Base-by-base conservation (phyloP, 768 basidiomycete species). In the Xerocomellus amylosporus region DNA sequence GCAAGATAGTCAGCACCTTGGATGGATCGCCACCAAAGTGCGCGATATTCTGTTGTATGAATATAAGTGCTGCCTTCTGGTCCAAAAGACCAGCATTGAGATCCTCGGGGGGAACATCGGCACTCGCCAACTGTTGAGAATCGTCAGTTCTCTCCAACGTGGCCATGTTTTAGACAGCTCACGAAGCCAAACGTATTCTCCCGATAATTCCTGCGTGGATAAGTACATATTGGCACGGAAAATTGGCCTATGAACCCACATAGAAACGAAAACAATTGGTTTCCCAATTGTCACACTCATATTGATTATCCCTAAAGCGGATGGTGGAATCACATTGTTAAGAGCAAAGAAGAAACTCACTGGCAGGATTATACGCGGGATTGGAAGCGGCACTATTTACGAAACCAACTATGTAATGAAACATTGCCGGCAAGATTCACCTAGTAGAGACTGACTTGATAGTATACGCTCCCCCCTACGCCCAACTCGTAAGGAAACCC, bases 11-110 rank as follows among this genome's bases (percentile, higher is more conserved):
- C 8, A 75, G 14, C 44, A 62, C 83, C 70, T 84, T 86, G 13
- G 68, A 58, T 14, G 80, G 79, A 66, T 86, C 80, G 1, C 86
- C 86, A 13, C 85, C 85, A 61, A 88, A 88, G 3, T 76, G 75
- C 4, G 72, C 77, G 17, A 88, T 82, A 59, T 89, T 85, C n/a
- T 83, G 72, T 56, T 86, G 79, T 1, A 88, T 70, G 66, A 86
- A 89, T 17, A 71, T 59, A 0, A 90, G 67, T 0, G 85, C 84
- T 31, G 75, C 71, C 1, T 76, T 71, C 66, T 88, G 85, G 64
- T 90, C 87, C 33, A 71, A 72, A 15, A 87, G 68, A 14, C 86
- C 86, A 2, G 76, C 76, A 56, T 87, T 86, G 26, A 84, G 69
- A 56, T 84, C 79, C 56, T 78, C 63, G 0, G 79, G 67, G 1